These are phyloP conservation scores for Boletus rubropictus DNA, from an alignment of 768 basidiomycete species.

Conservation along the genomic window DNA sequence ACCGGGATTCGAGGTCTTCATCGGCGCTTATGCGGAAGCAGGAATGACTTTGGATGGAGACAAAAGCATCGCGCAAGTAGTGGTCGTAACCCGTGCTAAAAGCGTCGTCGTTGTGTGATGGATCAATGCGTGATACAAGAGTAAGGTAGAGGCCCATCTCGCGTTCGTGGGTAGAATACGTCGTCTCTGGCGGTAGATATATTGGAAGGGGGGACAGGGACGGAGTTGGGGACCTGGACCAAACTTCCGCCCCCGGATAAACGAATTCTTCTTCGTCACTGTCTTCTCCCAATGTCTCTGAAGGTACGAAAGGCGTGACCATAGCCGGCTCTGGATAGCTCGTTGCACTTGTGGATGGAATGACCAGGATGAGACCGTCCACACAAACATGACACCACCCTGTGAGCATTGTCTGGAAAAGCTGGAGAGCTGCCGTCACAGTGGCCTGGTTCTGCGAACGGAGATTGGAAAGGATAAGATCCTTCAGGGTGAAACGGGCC, in stretches of 20 bases:
- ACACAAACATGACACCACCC: constrained; percentile 61
- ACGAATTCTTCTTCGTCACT: constrained; percentile 50
- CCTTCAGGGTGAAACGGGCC: constrained; percentile 88
- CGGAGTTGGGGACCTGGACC: constrained; percentile 11
- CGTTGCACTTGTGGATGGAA: constrained; percentile 67
- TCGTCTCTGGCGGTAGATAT: constrained; percentile 63
- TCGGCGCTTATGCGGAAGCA: constrained; percentile 48
- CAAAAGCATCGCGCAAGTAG: constrained; percentile 72
- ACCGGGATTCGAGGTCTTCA: constrained; percentile 33
- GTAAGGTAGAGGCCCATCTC: constrained; percentile 78
- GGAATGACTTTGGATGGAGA: constrained; percentile 58
- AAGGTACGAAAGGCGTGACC: constrained; percentile 22
- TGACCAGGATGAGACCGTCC: constrained; percentile 64
- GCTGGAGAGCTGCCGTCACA: constrained; percentile 70
- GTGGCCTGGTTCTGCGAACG: constrained; percentile 60
- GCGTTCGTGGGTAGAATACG: constrained; percentile 74
- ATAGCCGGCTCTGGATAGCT: constrained; percentile 60
- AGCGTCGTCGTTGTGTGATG: constrained; percentile 57
- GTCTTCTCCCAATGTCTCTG: constrained; percentile 31
- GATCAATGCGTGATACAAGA: constrained; percentile 73
- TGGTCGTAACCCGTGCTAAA: constrained; percentile 85
- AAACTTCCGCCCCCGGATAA: constrained; percentile 33
- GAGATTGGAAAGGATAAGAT: constrained; percentile 77
- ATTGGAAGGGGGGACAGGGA: constrained; percentile 27
- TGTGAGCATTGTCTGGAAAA: constrained; percentile 70